Percentiles rank a stretch among this genome's conserved stretches.
These are phyloP conservation scores for Thalassiosira livingstoniorum DNA, from an alignment of 352 stramenopile genomes.

Conservation along the genomic window DNA sequence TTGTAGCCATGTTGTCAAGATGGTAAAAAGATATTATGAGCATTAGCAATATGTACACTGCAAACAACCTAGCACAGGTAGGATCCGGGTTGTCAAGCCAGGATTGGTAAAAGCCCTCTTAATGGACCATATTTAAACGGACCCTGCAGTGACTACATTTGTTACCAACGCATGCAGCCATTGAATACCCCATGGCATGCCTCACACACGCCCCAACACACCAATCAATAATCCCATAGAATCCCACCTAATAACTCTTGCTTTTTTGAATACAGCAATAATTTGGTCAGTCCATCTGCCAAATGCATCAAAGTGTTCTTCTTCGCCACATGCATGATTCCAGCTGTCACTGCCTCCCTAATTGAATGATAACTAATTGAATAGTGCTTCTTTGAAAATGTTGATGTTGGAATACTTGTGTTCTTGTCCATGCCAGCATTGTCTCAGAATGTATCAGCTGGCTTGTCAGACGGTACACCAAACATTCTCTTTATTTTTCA, in stretches of 20 bases:
- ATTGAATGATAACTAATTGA: constrained; percentile 65
- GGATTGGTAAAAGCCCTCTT: neutral
- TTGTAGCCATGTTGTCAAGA: no score
- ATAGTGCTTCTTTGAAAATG: constrained; percentile 69
- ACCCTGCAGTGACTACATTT: neutral
- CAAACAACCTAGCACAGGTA: no score
- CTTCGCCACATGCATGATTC: constrained; percentile 59
- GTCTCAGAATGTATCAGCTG: constrained; percentile 60
- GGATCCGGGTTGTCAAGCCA: no score
- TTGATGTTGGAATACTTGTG: constrained; percentile 49
- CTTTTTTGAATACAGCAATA: constrained; percentile 27
- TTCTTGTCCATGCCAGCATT: constrained; percentile 66
- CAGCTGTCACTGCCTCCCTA: constrained; percentile 47
- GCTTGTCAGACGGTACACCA: constrained; percentile 47
- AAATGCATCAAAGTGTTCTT: constrained; percentile 53
- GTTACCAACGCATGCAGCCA: neutral
- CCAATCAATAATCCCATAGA: constrained; percentile 15
- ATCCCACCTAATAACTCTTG: constrained; percentile 22
- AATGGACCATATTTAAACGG: neutral
- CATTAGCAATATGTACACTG: no score
- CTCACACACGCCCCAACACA: no score
- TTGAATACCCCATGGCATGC: no score
- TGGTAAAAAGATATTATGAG: no score
- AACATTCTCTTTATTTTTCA: constrained; percentile 62
- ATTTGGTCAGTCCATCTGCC: constrained; percentile 65